A percentile compares a stretch with the other conserved stretches of the same genome.
phyloP scores from a whole-genome alignment of 768 basidiomycete genomes.

The Mycena galopus region DNA sequence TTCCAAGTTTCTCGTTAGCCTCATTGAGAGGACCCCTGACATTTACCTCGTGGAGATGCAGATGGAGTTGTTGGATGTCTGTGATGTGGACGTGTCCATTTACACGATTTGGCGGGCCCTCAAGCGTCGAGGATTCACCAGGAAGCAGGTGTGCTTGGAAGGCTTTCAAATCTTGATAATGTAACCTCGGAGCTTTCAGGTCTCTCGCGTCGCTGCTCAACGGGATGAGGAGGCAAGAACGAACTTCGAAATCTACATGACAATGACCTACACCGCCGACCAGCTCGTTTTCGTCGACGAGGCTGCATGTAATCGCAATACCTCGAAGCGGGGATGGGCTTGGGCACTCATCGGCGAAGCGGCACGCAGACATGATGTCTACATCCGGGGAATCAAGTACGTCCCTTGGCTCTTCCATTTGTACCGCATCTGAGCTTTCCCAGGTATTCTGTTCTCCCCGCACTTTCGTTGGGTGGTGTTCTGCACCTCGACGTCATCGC shows the following conservation, averaged over 20 bases:
- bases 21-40: not conserved
- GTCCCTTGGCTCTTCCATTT: not conserved
- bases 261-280: conserved; percentile 30
- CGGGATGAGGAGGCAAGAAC: conserved; percentile 31
- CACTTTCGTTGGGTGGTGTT: conserved; percentile 44
- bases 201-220: conserved; percentile 35
- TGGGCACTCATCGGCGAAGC: conserved; percentile 3
- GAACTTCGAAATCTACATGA: conserved; percentile 26
- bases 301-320: conserved; percentile 7
- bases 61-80: not conserved
- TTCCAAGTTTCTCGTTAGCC: not conserved
- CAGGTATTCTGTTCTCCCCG: conserved; percentile 50
- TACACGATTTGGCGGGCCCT: conserved; percentile 26
- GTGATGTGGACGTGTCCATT: not conserved
- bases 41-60: not conserved
- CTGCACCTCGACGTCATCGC: conserved; percentile 41
- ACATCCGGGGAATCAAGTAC: conserved; percentile 21
- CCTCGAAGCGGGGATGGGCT: conserved; percentile 1
- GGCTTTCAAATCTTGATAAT: not conserved
- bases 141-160: conserved; percentile 13
- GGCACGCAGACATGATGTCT: conserved; percentile 7
- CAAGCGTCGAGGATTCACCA: conserved; percentile 9
- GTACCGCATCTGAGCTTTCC: not conserved
- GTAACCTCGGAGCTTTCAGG: not conserved
- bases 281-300: conserved; percentile 52